Evolutionary conservation across 2,329 filamentous ascomycete species (phyloP), one percentile per base, ranked within the genome.

Genomic region (Cladosporium sp.): DNA sequence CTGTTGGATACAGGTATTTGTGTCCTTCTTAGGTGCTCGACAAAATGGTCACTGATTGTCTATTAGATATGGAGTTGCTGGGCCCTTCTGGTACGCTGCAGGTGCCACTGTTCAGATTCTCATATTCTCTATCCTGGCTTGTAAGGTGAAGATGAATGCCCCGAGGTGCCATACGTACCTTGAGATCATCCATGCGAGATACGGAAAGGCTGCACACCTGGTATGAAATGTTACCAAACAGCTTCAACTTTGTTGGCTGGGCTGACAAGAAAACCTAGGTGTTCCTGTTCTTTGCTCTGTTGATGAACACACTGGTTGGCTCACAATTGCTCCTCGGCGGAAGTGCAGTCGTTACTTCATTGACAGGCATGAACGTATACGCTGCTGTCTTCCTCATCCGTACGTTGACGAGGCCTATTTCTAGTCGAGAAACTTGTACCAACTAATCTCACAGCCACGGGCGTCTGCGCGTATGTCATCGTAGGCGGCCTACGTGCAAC

Each of bases 311-410:
- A 29, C 58, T 73, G 3, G 69, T 72, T 19, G 69, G 69, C 5
- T 68, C 67, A 36, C 68, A 70, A 52, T 55, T 75, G n/a, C 62
- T 74, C 11, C 60, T 74, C 3, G 72, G 73, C 8, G 73, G 71
- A 7, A 69, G 67, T 49, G 70, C 71, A 3, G 71, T 73, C 5
- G 70, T 76, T 3, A 69, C 70, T 7, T 61, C 67, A 3, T 52
- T 74, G 19, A 68, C 69, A 1, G 71, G 69, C 8, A 73, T 74
- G 69, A 69, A 70, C 42, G 69, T 73, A 6, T 72, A 72, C 52
- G 71, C 69, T 15, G 69, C 71, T 2, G 68, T 69, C 32, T 74
- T 72, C 41, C 56, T 74, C 12, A 69, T 74, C 19, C 71, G 55
- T 20, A 52, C 16, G 50, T n/a, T n/a, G n/a, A n/a, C 38, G 9